Evolutionary conservation across 2,329 filamentous ascomycete species (phyloP).

Genomic region (Talaromyces sp.): DNA sequence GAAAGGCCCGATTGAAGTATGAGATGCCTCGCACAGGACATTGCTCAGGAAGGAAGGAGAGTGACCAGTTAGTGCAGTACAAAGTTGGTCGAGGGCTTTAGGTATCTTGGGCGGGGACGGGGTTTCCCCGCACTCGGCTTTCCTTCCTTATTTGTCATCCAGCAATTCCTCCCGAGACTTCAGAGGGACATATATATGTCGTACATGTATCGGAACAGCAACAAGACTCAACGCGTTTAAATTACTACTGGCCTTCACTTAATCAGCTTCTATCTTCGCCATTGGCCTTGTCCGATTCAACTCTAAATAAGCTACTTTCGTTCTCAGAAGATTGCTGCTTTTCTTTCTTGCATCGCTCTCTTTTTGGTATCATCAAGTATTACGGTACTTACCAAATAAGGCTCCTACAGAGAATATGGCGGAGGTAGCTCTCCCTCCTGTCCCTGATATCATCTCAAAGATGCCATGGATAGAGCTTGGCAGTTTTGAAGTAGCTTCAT

Average conservation of each 20-base stretch:
- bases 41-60: not conserved
- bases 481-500: constrained; percentile 19
- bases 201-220: not conserved
- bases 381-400: no score
- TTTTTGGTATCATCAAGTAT: not conserved
- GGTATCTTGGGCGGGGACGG: not conserved
- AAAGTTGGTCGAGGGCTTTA: not conserved
- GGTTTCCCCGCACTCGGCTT: not conserved
- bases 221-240: no score
- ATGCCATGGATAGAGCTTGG: constrained; percentile 28
- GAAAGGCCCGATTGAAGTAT: no score
- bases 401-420: constrained; percentile 2
- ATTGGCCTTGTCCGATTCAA: not conserved
- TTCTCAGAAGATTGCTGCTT: not conserved
- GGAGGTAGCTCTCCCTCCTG: constrained; percentile 5
- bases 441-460: constrained; percentile 11
- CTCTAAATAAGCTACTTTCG: not conserved
- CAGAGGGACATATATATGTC: not conserved
- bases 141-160: not conserved
- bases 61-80: not conserved
- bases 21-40: not conserved
- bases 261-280: not conserved
- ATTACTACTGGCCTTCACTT: no score
- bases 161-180: not conserved
- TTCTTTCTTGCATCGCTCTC: not conserved